Evolutionary conservation across 441 rosid genomes (phyloP).

Genomic region (Theobroma grandiflorum): DNA sequence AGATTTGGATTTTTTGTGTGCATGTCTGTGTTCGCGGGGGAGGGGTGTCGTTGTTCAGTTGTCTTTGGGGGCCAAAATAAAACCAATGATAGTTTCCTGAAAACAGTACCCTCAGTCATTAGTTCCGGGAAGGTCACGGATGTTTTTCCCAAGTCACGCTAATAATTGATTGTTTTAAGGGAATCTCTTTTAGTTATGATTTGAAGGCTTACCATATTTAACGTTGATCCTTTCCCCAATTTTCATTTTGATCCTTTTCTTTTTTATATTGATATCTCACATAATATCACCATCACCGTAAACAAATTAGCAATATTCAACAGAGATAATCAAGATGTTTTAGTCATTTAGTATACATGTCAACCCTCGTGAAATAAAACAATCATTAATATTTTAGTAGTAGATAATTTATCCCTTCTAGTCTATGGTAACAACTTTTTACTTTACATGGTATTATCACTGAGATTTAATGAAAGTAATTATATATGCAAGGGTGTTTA

Average conservation of each 20-base stretch:
- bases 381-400: no score
- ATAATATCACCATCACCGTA: background rate
- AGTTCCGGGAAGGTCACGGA: conserved; percentile 13
- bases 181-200: background rate
- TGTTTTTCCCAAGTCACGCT: background rate
- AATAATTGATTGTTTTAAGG: conserved; percentile 10
- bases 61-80: background rate
- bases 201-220: conserved; percentile 3
- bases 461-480: background rate
- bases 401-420: no score
- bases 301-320: background rate
- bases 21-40: background rate
- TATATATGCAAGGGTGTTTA: background rate
- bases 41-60: background rate
- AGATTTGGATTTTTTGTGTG: background rate
- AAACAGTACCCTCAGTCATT: background rate
- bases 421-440: no score
- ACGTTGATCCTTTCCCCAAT: background rate
- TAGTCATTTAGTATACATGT: no score
- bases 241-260: background rate
- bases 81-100: background rate
- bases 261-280: no score
- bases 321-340: no score
- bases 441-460: background rate
- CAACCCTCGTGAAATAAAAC: no score